Conservation (phyloP, 306 rosid species). For the Medicago arabica region DNA sequence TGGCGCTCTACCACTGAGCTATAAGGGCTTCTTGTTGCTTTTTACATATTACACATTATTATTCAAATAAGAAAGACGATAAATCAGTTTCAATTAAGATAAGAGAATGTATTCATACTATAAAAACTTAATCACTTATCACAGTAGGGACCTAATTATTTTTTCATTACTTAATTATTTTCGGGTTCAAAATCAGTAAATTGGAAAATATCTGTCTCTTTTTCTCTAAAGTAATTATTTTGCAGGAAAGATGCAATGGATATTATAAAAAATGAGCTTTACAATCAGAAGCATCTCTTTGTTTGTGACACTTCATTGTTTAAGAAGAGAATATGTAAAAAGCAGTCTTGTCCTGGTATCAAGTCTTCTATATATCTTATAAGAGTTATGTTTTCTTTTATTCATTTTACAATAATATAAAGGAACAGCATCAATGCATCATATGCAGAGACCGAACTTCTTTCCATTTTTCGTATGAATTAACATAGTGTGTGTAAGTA, state of each 20-base stretch:
- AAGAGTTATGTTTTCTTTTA: background rate
- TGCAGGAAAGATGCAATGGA: constrained; percentile 52
- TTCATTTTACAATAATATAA: too few species aligned
- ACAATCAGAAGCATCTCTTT: constrained; percentile 59
- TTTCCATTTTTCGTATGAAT: background rate
- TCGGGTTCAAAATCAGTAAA: too few species aligned
- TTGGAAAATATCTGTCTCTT: constrained; percentile 36
- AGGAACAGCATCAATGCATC: background rate
- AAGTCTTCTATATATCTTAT: constrained; percentile 32
- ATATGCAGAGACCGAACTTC: constrained; percentile 32
- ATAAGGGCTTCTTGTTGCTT: background rate
- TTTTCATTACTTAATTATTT: constrained; percentile 7
- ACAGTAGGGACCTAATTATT: constrained; percentile 5
- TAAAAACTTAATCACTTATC: too few species aligned
- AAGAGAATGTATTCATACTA: too few species aligned
- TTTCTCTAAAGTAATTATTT: constrained; percentile 34
- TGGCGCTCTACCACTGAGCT: constrained; percentile 12
- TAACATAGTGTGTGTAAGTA: background rate
- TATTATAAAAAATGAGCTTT: constrained; percentile 28
- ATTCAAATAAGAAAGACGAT: too few species aligned
- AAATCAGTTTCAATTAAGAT: too few species aligned
- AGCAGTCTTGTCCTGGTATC: background rate
- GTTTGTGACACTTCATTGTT: constrained; percentile 28
- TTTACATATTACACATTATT: too few species aligned
- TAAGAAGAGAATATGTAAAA: constrained; percentile 41